Percentiles rank a stretch among this genome's conserved stretches.
These are phyloP conservation scores for Coemansia sp. DNA, from an alignment of 192 early-diverging fungal genomes.

Conservation along the genomic window DNA sequence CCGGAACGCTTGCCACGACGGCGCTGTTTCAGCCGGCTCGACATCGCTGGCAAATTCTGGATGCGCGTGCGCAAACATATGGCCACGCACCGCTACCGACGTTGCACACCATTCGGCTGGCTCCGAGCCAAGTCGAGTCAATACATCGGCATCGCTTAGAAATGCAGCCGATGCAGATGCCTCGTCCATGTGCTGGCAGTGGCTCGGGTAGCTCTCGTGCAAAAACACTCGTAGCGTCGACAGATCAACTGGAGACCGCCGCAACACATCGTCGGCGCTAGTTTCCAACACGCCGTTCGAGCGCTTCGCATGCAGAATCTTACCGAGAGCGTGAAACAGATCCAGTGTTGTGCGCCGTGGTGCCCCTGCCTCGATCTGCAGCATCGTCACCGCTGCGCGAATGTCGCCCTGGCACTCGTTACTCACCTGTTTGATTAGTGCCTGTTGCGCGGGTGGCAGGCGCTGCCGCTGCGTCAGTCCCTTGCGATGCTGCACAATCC, in stretches of 20 bases:
- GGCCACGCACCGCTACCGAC: constrained; percentile 23
- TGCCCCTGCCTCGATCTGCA: constrained; percentile 40
- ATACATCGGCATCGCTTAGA: constrained; percentile 56
- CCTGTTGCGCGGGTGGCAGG: not conserved
- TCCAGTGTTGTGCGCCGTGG: constrained; percentile 44
- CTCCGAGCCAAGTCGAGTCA: not conserved
- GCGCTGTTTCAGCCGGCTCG: not conserved
- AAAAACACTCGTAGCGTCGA: constrained; percentile 58
- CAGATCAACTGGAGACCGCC: constrained; percentile 57
- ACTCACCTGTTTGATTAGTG: constrained; percentile 11
- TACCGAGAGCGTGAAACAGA: constrained; percentile 65
- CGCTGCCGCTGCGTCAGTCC: constrained; percentile 2
- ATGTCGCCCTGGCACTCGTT: constrained; percentile 59
- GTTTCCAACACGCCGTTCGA: constrained; percentile 31
- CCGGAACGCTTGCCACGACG: constrained; percentile 21
- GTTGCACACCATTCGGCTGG: constrained; percentile 3
- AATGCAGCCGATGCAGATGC: constrained; percentile 48
- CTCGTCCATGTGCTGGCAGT: constrained; percentile 55
- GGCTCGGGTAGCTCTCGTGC: constrained; percentile 60
- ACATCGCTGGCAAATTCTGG: constrained; percentile 4
- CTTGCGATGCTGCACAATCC: constrained; percentile 33
- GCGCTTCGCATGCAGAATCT: constrained; percentile 62
- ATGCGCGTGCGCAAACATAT: constrained; percentile 28
- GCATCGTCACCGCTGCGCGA: constrained; percentile 59
- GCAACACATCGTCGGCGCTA: constrained; percentile 46